phyloP scores from a whole-genome alignment of 768 basidiomycete genomes.

The Lactarius vividus region DNA sequence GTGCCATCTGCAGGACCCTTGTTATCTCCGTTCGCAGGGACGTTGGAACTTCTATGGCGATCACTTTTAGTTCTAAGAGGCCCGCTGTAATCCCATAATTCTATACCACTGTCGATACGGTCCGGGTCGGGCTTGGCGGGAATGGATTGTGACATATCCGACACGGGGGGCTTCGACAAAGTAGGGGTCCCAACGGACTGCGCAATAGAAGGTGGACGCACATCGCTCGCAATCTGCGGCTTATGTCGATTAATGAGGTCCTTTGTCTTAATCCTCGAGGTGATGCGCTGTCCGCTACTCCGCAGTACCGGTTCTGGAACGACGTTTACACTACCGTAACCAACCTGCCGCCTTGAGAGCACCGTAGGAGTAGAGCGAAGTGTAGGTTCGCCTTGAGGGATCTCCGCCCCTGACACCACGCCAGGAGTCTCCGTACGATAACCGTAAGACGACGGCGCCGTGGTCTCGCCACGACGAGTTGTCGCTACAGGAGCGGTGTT shows the following conservation, averaged over 20 bases:
- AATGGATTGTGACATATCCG: neutral
- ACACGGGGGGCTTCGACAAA: neutral
- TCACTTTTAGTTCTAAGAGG: neutral
- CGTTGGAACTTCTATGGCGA: neutral
- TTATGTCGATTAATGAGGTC: conserved; percentile 24
- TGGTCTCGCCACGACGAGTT: neutral
- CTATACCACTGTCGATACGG: conserved; percentile 22
- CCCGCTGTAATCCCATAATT: conserved; percentile 16
- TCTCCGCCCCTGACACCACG: neutral
- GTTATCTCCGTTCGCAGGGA: neutral
- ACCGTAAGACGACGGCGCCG: neutral
- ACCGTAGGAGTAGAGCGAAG: neutral
- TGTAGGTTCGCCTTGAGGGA: neutral
- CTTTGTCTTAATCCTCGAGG: conserved; percentile 20
- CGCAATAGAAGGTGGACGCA: neutral
- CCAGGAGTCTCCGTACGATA: neutral
- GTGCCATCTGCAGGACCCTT: neutral
- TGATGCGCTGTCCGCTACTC: conserved; percentile 5
- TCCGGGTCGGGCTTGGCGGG: neutral
- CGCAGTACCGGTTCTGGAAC: neutral
- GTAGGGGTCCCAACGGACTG: neutral
- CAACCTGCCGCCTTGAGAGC: neutral
- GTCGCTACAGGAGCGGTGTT: neutral
- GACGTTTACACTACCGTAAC: neutral
- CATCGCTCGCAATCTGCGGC: neutral